Evolutionary conservation across 1,139 yeast genomes (phyloP).

Genomic region (Suhomyces bribrorum): DNA sequence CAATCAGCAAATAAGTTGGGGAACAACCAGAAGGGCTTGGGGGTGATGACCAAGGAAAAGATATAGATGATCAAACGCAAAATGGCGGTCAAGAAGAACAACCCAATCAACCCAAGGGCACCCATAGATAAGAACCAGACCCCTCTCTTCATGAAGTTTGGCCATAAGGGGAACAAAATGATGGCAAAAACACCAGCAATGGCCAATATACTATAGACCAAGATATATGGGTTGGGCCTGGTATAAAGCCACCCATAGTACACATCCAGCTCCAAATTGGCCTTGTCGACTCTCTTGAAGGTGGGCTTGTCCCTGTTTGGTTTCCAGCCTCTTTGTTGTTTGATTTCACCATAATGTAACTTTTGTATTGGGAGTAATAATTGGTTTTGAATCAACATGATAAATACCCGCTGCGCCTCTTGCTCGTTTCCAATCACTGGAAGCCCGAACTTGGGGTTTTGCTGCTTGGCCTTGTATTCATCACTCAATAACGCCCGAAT

Average conservation of each 20-base stretch:
- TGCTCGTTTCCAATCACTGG: constrained; percentile 55
- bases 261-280: constrained; percentile 71
- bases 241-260: constrained; percentile 86
- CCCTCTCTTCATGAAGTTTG: constrained; percentile 80
- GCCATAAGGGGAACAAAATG: constrained; percentile 96
- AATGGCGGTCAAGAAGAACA: constrained; percentile 77
- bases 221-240: constrained; percentile 71
- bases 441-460: constrained; percentile 54
- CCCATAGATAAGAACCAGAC: constrained; percentile 90
- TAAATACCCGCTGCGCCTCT: constrained; percentile 64
- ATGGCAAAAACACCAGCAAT: constrained; percentile 70
- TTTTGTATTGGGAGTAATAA: constrained; percentile 74
- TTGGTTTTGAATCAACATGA: constrained; percentile 70
- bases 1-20: constrained; percentile 96
- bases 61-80: constrained; percentile 73
- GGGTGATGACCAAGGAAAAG: constrained; percentile 56
- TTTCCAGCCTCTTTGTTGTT: constrained; percentile 54
- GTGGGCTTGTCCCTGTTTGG: constrained; percentile 81
- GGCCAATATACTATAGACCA: constrained; percentile 63
- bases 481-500: constrained; percentile 74
- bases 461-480: constrained; percentile 62
- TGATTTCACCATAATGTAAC: constrained; percentile 71
- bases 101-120: constrained; percentile 69
- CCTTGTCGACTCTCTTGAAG: constrained; percentile 63
- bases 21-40: constrained; percentile 88